Percentiles rank a stretch among this genome's conserved stretches.
Evolutionary conservation across 805 yeast species (phyloP).

Genomic region (Wickerhamiella australiensis): DNA sequence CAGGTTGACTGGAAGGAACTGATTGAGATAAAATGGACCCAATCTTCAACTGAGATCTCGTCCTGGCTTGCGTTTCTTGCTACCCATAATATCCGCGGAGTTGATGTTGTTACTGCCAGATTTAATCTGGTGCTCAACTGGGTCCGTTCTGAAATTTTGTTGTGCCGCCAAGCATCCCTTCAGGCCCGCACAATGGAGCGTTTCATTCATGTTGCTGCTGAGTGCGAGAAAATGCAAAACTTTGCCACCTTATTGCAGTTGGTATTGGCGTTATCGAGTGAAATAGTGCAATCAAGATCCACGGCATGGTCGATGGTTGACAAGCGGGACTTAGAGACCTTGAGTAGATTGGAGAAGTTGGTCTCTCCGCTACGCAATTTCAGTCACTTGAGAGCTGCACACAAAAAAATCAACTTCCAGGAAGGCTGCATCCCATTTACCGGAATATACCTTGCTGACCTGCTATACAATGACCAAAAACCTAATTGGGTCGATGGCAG

Average conservation of each 20-base stretch:
- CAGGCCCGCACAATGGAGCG: constrained; percentile 65
- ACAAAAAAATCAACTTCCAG: constrained; percentile 47
- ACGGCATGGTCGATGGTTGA: constrained; percentile 66
- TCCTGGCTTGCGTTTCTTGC: constrained; percentile 72
- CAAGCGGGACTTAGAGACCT: constrained; percentile 56
- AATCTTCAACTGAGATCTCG: constrained; percentile 50
- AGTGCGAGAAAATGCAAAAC: constrained; percentile 62
- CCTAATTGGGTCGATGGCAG: constrained; percentile 38
- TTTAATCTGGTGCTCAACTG: constrained; percentile 84
- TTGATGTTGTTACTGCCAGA: constrained; percentile 68
- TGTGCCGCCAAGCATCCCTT: constrained; percentile 49
- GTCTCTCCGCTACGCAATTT: constrained; percentile 70
- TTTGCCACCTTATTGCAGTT: constrained; percentile 82
- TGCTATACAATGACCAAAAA: constrained; percentile 59
- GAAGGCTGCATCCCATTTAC: constrained; percentile 83
- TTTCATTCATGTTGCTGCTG: constrained; percentile 74
- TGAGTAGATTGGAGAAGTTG: constrained; percentile 55
- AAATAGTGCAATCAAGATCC: constrained; percentile 42
- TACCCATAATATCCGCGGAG: constrained; percentile 53
- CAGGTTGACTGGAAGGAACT: constrained; percentile 91
- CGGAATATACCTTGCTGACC: constrained; percentile 73
- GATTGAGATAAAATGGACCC: constrained; percentile 62
- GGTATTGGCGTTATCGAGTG: constrained; percentile 62
- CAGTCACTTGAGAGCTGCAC: constrained; percentile 47
- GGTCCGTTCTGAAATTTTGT: constrained; percentile 76